These are phyloP conservation scores for Amylocarpus encephaloides DNA, from an alignment of 2,329 filamentous ascomycete genomes.

Conservation along the genomic window DNA sequence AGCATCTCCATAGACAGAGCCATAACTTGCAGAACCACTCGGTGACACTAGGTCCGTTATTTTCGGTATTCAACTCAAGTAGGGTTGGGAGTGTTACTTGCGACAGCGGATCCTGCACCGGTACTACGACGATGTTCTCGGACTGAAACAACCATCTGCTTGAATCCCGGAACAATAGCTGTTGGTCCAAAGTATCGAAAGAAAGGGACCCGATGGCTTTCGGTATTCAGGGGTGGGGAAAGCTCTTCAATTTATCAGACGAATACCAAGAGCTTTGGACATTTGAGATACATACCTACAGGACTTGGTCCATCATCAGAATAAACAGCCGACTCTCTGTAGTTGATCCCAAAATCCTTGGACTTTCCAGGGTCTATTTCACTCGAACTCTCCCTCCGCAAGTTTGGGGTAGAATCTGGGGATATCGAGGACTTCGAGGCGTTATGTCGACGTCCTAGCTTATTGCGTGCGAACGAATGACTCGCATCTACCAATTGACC, in stretches of 20 bases:
- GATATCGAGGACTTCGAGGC: constrained; percentile 3
- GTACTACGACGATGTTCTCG: constrained; percentile 57
- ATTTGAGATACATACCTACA: constrained; percentile 15
- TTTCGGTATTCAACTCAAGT: constrained; percentile 1
- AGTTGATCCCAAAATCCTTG: constrained; percentile 8
- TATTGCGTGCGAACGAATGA: not conserved
- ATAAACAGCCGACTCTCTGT: constrained; percentile 21
- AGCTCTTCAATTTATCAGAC: constrained; percentile 7
- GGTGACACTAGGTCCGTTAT: constrained; percentile 21
- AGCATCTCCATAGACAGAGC: constrained; percentile 18
- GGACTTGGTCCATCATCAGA: constrained; percentile 31
- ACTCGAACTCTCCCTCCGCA: constrained; percentile 1
- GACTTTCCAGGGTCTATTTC: not conserved
- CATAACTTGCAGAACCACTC: constrained; percentile 19
- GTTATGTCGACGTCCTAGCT: not conserved
- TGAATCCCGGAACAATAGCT: constrained; percentile 85
- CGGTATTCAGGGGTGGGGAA: constrained; percentile 39
- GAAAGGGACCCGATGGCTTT: constrained; percentile 69
- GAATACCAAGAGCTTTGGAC: not conserved
- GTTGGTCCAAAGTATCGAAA: constrained; percentile 89
- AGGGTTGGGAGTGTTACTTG: constrained; percentile 6
- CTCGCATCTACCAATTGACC: constrained; percentile 2
- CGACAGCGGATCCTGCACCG: constrained; percentile 23
- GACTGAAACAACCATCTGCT: constrained; percentile 82
- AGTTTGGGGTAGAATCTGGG: constrained; percentile 3